Percentiles rank a stretch among this genome's conserved stretches.
Evolutionary conservation across 1,284 basidiomycete species (phyloP).

Genomic region (Cerrena zonata): DNA sequence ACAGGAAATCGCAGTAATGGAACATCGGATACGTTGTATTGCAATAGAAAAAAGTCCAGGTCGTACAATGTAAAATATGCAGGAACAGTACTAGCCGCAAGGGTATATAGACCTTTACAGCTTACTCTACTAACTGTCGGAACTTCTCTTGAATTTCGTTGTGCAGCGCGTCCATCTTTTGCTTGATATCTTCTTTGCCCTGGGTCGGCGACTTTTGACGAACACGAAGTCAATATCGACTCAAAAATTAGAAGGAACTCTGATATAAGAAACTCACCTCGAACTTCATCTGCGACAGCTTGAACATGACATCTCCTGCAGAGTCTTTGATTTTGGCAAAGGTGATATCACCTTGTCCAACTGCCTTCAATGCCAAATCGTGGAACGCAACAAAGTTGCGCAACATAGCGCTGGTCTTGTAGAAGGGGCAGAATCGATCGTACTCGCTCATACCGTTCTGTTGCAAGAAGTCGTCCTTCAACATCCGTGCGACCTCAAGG

Average conservation of each 20-base stretch:
- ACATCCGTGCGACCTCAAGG: slow-evolving; percentile 92
- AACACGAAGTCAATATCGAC: slow-evolving; percentile 13
- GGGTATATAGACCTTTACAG: slow-evolving; percentile 18
- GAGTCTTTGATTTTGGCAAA: slow-evolving; percentile 89
- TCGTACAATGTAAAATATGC: slow-evolving; percentile 3
- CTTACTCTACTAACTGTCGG: slow-evolving; percentile 76
- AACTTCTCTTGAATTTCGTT: slow-evolving; percentile 86
- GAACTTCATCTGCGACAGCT: slow-evolving; percentile 97
- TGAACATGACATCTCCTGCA: slow-evolving; percentile 85
- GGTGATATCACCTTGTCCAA: slow-evolving; percentile 83
- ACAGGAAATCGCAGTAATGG: not conserved
- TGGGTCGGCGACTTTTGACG: slow-evolving; percentile 70
- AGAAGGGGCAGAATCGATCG: slow-evolving; percentile 96
- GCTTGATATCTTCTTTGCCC: slow-evolving; percentile 74
- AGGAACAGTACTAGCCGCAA: slow-evolving; percentile 14
- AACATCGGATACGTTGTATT: not conserved
- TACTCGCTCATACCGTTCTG: slow-evolving; percentile 99
- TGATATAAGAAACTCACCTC: slow-evolving; percentile 65
- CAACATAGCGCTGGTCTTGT: slow-evolving; percentile 95
- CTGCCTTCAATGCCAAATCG: slow-evolving; percentile 80
- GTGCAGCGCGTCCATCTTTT: slow-evolving; percentile 76
- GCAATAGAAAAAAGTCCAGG: slow-evolving; percentile 1
- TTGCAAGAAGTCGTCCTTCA: slow-evolving; percentile 97
- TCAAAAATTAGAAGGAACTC: slow-evolving; percentile 5
- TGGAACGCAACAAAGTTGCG: slow-evolving; percentile 95